A percentile compares a stretch with the other conserved stretches of the same genome.
Conservation (phyloP, 495 filamentous ascomycete genomes). For the Schizothecium vesticola region DNA sequence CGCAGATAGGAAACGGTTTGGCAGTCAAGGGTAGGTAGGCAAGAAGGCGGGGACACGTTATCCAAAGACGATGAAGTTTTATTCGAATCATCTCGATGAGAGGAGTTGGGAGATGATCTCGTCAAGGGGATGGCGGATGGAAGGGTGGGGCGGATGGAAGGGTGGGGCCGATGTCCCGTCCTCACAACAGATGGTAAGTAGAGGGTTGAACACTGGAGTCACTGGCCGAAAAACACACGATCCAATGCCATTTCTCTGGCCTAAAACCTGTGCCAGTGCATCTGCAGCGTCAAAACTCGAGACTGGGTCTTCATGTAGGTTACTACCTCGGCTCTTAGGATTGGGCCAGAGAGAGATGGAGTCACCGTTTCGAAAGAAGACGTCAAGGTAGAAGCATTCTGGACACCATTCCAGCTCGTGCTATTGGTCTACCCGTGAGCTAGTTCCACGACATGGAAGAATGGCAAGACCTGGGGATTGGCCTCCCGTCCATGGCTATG, state of each 20-base stretch:
- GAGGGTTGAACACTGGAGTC: not conserved
- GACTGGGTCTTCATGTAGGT: too few species aligned
- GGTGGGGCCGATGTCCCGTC: not conserved
- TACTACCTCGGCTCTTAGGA: too few species aligned
- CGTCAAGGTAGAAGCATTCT: not conserved
- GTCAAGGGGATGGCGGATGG: too few species aligned
- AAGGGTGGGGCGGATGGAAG: too few species aligned
- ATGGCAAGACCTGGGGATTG: not conserved
- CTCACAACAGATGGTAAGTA: not conserved
- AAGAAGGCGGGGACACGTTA: not conserved
- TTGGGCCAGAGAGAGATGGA: not conserved
- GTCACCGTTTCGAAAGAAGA: not conserved
- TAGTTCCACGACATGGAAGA: not conserved
- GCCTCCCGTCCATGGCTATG: not conserved
- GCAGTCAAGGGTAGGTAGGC: not conserved
- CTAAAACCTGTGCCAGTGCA: not conserved
- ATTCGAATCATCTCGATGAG: not conserved
- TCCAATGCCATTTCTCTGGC: not conserved
- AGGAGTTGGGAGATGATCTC: not conserved
- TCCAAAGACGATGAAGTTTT: not conserved
- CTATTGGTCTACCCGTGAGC: not conserved
- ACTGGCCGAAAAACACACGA: not conserved
- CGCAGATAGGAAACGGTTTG: not conserved
- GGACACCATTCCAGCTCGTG: not conserved
- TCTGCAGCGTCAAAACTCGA: too few species aligned